Base-by-base conservation (phyloP, 495 filamentous ascomycete species). In the Terfezia boudieri region DNA sequence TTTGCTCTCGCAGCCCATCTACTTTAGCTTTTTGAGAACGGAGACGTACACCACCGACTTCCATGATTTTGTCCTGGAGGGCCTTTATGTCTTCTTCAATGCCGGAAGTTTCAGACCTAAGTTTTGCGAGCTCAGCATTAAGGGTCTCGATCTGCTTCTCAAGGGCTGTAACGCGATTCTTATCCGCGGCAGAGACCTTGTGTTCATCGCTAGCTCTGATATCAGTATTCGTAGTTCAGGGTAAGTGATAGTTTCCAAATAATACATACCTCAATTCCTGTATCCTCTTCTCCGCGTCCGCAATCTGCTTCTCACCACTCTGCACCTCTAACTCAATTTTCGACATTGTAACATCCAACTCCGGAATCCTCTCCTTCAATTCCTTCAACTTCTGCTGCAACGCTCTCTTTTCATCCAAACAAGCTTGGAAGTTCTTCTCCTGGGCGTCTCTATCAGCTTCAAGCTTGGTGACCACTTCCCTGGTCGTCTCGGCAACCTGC, bases 41-140 rank as follows among this genome's bases (percentile, higher is more conserved):
- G 9, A 98, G 78, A 64, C 83, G 82, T 49, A 95, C 87, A 69
- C 90, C 90, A 57, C 90, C 90, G 54, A 92, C 80, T 68, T 94
- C 82, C 89, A 96, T 95, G 61, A 98, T 96, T 71, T 90, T 92
- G 71, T 84, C 81, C 66, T 96, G 88, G 17, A 98, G 73, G 2
- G 70, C 71, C 67, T 90, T 85, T 59, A 98, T 94, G 66, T 94
- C 90, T 41, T 81, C 78, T 60, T 98, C 92, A 20, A 94, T 79
- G 32, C 79, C 85, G 14, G 81, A 72, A 41, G 83, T 94, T 66
- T 95, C 85, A 20, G 74, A 69, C 53, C 81, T 82, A 9, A 96
- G 73, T 58, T 82, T 84, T 37, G 82, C 77, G 20, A 94, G 76
- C 59, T 96, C 85, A 50, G 79, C 74, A 58, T 86, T 76, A 43